Conservation (phyloP, 768 basidiomycete species). For the Lactifluus rugatus region DNA sequence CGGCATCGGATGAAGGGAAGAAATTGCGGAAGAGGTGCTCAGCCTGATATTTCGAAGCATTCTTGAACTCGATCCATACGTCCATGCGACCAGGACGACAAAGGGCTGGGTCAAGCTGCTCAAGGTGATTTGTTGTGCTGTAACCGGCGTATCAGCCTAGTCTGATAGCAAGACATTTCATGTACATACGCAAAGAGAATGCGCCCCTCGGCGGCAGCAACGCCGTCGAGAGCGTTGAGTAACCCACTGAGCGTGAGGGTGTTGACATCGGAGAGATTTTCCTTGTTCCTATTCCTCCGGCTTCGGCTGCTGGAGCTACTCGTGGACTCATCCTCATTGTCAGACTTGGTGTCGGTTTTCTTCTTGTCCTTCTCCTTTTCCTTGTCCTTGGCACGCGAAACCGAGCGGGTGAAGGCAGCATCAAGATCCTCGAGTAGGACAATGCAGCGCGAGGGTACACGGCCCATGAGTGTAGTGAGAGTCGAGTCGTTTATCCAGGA, state of each 20-base stretch:
- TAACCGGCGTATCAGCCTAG: background rate
- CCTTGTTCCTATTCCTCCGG: constrained; percentile 38
- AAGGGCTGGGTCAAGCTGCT: constrained; percentile 81
- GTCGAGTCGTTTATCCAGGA: constrained; percentile 87
- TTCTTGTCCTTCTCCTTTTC: constrained; percentile 35
- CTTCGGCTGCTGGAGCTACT: constrained; percentile 29
- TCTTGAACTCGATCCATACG: constrained; percentile 86
- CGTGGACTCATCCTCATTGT: constrained; percentile 28
- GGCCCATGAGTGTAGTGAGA: constrained; percentile 76
- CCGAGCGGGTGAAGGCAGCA: constrained; percentile 76
- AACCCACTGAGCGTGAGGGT: constrained; percentile 74
- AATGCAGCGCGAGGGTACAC: constrained; percentile 76
- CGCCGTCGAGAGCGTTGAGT: constrained; percentile 79
- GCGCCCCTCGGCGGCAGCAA: constrained; percentile 79
- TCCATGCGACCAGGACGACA: constrained; percentile 91
- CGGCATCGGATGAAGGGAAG: constrained; percentile 66
- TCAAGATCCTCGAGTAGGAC: constrained; percentile 87
- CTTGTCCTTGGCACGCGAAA: constrained; percentile 49
- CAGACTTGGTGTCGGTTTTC: constrained; percentile 27
- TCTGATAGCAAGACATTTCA: background rate
- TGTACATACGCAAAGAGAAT: constrained; percentile 75
- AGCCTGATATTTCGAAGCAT: constrained; percentile 76
- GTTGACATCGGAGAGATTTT: constrained; percentile 66
- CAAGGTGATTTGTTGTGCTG: constrained; percentile 87
- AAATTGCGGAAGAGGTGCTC: constrained; percentile 84